phyloP scores from a whole-genome alignment of 2,329 filamentous ascomycete species.

The Pestalotiopsis sp. region DNA sequence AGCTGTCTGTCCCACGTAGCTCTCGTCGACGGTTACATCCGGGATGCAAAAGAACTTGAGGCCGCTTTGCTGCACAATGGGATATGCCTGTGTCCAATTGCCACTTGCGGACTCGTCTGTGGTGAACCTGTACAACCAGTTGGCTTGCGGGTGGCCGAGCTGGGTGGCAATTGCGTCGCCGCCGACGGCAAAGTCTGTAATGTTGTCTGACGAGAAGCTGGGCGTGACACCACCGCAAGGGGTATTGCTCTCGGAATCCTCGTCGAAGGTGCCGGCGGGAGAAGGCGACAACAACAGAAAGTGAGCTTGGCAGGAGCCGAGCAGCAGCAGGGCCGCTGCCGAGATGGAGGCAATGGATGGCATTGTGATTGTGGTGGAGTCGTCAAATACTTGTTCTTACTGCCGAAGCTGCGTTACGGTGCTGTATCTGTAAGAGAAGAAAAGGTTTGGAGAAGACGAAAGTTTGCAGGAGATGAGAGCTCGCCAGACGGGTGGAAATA shows the following conservation, averaged over 20 bases:
- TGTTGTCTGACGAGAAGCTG: constrained; percentile 39
- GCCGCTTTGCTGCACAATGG: constrained; percentile 56
- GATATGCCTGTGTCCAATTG: constrained; percentile 59
- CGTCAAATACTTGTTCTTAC: not conserved
- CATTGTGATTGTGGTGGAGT: constrained; percentile 32
- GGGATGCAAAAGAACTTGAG: constrained; percentile 57
- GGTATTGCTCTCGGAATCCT: constrained; percentile 43
- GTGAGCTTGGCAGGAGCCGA: constrained; percentile 49
- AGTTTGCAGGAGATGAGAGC: not conserved
- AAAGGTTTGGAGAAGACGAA: not conserved
- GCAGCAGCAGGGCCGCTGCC: constrained; percentile 35
- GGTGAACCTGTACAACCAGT: constrained; percentile 62
- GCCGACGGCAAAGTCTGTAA: constrained; percentile 57
- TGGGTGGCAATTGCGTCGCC: constrained; percentile 54
- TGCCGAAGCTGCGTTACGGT: not conserved
- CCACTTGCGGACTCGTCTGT: constrained; percentile 46
- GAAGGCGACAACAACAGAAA: constrained; percentile 53
- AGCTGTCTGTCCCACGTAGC: constrained; percentile 57
- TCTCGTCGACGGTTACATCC: constrained; percentile 47
- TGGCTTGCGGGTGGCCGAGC: constrained; percentile 53
- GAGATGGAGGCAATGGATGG: constrained; percentile 38
- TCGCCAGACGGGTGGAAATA: not conserved
- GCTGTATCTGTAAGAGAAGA: not conserved
- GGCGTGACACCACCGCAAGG: constrained; percentile 60
- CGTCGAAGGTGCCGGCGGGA: constrained; percentile 50